Evolutionary conservation across 169 alveolate genomes (phyloP), one percentile per base, ranked within the genome.

Genomic region (Eimeria tenella): DNA sequence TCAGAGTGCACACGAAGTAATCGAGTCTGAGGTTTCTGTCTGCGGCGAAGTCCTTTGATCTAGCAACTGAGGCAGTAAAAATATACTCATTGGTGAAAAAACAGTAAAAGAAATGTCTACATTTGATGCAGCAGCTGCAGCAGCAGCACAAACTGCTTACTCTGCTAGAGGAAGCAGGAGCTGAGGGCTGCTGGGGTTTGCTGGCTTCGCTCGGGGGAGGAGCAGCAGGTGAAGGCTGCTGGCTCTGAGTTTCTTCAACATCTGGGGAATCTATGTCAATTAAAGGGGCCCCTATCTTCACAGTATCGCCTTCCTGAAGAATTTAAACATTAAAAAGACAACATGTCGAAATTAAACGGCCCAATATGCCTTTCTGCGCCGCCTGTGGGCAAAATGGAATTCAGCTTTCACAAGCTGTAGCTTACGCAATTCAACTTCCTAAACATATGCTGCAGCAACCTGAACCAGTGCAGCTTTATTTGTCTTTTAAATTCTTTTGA

Each of bases 211-310:
- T 25, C 58, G 3, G 55, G 49, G 52, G 4, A 50, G 94, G 10
- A 13, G 11, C 70, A 8, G 60, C 75, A 42, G 53, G 79, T 5
- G 86, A 60, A n/a, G 90, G 74, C 17, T 49, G 56, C 86, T 71
- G 49, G 23, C 23, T 52, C 94, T 52, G 79, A 7, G 52, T 17
- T 49, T 53, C 62, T n/a, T 83, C 95, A 3, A 70, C 95, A 74
- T 93, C 97, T 25, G 93, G 97, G 25, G 96, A 95, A 56, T 97
- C 98, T 5, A 97, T 96, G 93, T 97, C 98, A 94, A 97, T 95
- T 90, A 97, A 96, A 4, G 98, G 97, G 8, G 95, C 91, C 0
- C 98, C 98, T 19, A 97, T 93, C 60, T 96, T 96, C 52, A 97
- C 96, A 8, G 96, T 94, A 31, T 97, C 98, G 21, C 98, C 99